Evolutionary conservation across 139 green algal genomes (phyloP).

Genomic region (Coccomyxa sp.): DNA sequence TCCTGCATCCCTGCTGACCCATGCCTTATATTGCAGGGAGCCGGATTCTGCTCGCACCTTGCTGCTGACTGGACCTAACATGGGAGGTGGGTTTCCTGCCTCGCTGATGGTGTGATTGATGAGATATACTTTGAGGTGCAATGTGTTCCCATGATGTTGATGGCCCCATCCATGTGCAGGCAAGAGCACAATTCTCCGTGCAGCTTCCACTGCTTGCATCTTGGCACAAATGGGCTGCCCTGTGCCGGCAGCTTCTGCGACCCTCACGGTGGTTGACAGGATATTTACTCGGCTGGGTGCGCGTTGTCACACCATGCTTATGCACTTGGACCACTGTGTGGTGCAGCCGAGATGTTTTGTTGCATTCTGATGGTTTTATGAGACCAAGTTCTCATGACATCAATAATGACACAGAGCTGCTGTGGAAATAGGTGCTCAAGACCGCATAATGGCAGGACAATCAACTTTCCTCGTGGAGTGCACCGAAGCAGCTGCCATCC

Average conservation of each 20-base stretch:
- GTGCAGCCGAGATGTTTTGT: no score
- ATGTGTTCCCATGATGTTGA: no score
- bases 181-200: slow-evolving; percentile 50
- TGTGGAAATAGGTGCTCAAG: slow-evolving; percentile 26
- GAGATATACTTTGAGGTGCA: no score
- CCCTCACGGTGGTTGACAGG: slow-evolving; percentile 32
- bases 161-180: background rate
- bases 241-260: slow-evolving; percentile 23
- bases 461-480: slow-evolving; percentile 64
- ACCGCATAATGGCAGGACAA: slow-evolving; percentile 47
- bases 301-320: background rate
- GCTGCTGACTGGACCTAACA: slow-evolving; percentile 66
- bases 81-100: slow-evolving; percentile 18
- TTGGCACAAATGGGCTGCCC: slow-evolving; percentile 50
- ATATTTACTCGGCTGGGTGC: slow-evolving; percentile 52
- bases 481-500: slow-evolving; percentile 26
- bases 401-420: background rate
- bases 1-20: no score
- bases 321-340: background rate
- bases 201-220: slow-evolving; percentile 40
- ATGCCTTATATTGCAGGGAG: background rate
- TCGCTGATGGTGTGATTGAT: no score
- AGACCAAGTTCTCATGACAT: background rate
- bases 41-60: slow-evolving; percentile 22
- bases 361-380: background rate